Percentiles rank a stretch among this genome's conserved stretches.
Evolutionary conservation across 1,284 basidiomycete species (phyloP).

Genomic region (Fomitopsis schrenkii): DNA sequence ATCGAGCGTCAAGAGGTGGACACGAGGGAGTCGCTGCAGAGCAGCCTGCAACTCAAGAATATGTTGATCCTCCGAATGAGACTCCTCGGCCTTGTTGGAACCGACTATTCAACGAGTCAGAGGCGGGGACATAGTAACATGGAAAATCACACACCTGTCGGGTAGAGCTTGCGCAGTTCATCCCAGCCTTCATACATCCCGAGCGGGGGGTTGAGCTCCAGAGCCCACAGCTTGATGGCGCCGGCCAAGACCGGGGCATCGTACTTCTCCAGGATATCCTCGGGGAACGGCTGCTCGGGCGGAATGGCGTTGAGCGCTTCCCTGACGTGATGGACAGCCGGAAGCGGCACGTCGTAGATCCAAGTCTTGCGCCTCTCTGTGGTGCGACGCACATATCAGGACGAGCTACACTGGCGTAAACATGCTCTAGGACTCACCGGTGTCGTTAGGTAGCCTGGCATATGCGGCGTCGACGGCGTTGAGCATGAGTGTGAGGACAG

Average conservation of each 20-base stretch:
- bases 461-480: conserved; percentile 66
- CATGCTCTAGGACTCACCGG: conserved; percentile 39
- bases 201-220: conserved; percentile 84
- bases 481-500: conserved; percentile 71
- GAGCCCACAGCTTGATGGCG: conserved; percentile 79
- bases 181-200: conserved; percentile 88
- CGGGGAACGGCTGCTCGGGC: conserved; percentile 58
- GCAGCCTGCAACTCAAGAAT: conserved; percentile 67
- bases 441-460: conserved; percentile 54
- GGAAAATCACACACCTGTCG: conserved; percentile 38
- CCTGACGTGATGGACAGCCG: conserved; percentile 78
- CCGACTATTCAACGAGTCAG: conserved; percentile 41
- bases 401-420: background rate
- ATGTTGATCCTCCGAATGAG: conserved; percentile 50
- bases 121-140: background rate
- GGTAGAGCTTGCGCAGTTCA: conserved; percentile 81
- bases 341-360: conserved; percentile 90
- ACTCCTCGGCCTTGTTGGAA: conserved; percentile 46
- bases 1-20: conserved; percentile 84
- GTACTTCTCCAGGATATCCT: conserved; percentile 68
- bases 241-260: conserved; percentile 86
- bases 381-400: background rate
- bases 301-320: conserved; percentile 76
- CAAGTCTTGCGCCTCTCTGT: conserved; percentile 85
- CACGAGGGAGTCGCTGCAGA: conserved; percentile 70